Evolutionary conservation across 768 basidiomycete genomes (phyloP).

Genomic region (Psilocybe tampanensis): DNA sequence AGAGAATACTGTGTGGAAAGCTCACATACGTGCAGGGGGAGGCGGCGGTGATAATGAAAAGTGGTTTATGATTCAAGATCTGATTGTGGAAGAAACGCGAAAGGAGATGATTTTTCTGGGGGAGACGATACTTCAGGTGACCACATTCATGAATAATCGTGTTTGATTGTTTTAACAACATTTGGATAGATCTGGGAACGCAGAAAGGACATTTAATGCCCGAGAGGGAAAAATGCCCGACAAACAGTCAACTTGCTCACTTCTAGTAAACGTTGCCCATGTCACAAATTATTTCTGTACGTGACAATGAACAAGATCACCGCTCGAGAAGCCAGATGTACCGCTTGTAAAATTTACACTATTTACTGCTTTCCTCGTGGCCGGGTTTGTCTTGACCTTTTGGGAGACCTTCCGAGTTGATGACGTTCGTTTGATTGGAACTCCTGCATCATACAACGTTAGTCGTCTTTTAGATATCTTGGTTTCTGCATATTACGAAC

Average conservation of each 20-base stretch:
- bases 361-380: slow-evolving; percentile 15
- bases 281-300: slow-evolving; percentile 1
- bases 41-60: slow-evolving; percentile 84
- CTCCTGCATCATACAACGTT: slow-evolving; percentile 14
- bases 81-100: slow-evolving; percentile 94
- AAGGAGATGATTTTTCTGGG: slow-evolving; percentile 98
- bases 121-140: slow-evolving; percentile 93
- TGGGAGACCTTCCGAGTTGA: slow-evolving; percentile 18
- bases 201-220: slow-evolving; percentile 34
- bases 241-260: slow-evolving; percentile 4
- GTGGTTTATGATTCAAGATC: slow-evolving; percentile 96
- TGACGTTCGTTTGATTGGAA: slow-evolving; percentile 12
- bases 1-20: slow-evolving; percentile 92
- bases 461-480: slow-evolving; percentile 11
- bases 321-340: slow-evolving; percentile 13
- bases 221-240: slow-evolving; percentile 23
- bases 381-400: slow-evolving; percentile 18
- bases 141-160: slow-evolving; percentile 8
- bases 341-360: slow-evolving; percentile 9
- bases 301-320: slow-evolving; percentile 14
- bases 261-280: slow-evolving; percentile 3
- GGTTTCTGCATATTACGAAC: slow-evolving; percentile 18
- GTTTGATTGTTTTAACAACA: slow-evolving; percentile 13
- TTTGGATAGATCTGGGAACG: slow-evolving; percentile 64
- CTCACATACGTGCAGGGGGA: slow-evolving; percentile 75